Base-by-base conservation (phyloP, 441 rosid genomes). In the Daphne laureola region DNA sequence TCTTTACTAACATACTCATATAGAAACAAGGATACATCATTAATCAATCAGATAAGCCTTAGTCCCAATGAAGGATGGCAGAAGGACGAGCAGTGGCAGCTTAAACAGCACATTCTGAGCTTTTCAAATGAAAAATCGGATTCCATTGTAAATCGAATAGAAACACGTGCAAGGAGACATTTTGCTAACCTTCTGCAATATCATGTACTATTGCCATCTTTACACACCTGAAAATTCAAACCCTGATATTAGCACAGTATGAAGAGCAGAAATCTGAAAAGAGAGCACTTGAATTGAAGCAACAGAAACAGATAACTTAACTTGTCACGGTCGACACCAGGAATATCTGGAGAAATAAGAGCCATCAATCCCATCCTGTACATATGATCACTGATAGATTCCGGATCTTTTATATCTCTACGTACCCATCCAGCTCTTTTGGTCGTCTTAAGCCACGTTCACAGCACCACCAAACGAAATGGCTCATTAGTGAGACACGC, bases 141-240 rank as follows among this genome's bases (percentile, higher is more conserved):
- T 18, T 60, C 45, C 14, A 61, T 35, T 12, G 21, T 16, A n/a
- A 23, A 11, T 21, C 38, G 15, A 2, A 36, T 3, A 23, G 38
- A 27, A 43, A 17, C 43, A 12, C 18, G 14, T 55, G 46, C 40
- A 31, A 58, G 41, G 12, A 17, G 12, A 1, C 26, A 52, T 9
- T 42, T 4, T 5, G 12, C 62, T 62, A 63, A 85, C 98, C 98
- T 78, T 91, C 96, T 4, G 98, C 98, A 36, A 92, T 84, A 59
- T 92, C 96, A 73, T 92, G 96, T 57, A 92, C 91, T 61, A 92
- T 77, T 14, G 95, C 94, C 91, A 92, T 86, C 68, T 92, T 92
- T 46, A 92, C 65, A 53, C 96, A 92, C 82, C 96, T 92, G 82
- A 66, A 76, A 73, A 61, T 46, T 14, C 38, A 50, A 17, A 42